phyloP scores from a whole-genome alignment of 441 rosid genomes.

The Daphne laureola region DNA sequence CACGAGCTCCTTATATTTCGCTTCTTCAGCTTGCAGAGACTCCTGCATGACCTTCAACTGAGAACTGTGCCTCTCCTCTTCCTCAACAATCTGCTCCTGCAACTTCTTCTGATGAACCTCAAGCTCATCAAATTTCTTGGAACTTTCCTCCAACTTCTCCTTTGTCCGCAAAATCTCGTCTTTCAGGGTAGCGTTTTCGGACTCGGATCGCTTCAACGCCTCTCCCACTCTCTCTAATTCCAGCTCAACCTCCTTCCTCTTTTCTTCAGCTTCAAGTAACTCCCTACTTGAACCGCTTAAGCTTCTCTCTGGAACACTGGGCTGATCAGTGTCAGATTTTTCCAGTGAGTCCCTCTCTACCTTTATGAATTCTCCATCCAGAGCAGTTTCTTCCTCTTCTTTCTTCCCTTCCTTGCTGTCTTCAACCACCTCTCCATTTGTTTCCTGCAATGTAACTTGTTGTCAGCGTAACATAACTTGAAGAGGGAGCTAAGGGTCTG shows the following conservation, averaged over 20 bases:
- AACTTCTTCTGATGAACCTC: slow-evolving; percentile 52
- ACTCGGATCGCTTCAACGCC: slow-evolving; percentile 62
- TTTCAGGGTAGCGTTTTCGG: slow-evolving; percentile 49
- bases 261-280: slow-evolving; percentile 73
- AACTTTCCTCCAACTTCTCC: slow-evolving; percentile 53
- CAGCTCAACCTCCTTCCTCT: slow-evolving; percentile 61
- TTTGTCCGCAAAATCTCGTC: slow-evolving; percentile 47
- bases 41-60: slow-evolving; percentile 61
- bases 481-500: too few relatives aligned
- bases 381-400: slow-evolving; percentile 68
- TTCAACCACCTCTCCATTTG: slow-evolving; percentile 34
- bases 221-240: slow-evolving; percentile 69
- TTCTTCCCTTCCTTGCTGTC: slow-evolving; percentile 40
- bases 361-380: slow-evolving; percentile 89
- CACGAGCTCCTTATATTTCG: slow-evolving; percentile 61
- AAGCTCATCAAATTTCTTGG: slow-evolving; percentile 55
- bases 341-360: slow-evolving; percentile 81
- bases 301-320: slow-evolving; percentile 39
- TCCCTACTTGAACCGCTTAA: slow-evolving; percentile 58
- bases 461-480: slow-evolving; percentile 1
- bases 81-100: slow-evolving; percentile 62
- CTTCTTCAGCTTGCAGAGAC: slow-evolving; percentile 58
- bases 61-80: slow-evolving; percentile 49
- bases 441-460: slow-evolving; percentile 27
- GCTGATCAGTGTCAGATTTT: slow-evolving; percentile 39